These are phyloP conservation scores for Penicillium bovifimosum DNA, from an alignment of 495 filamentous ascomycete genomes.

Conservation along the genomic window DNA sequence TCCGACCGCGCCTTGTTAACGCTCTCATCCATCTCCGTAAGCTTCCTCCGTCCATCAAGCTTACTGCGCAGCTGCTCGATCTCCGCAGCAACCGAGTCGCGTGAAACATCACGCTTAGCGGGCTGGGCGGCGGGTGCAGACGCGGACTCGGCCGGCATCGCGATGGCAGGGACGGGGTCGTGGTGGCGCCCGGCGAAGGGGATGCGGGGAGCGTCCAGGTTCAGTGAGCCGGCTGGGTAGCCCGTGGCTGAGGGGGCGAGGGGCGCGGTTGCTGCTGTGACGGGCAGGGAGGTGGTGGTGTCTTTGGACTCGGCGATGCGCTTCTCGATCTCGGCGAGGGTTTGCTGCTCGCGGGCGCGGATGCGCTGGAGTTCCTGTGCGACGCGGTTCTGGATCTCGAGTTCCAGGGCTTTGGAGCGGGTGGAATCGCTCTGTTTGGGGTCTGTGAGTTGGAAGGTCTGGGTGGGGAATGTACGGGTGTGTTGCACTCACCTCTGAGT, in stretches of 20 bases:
- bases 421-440: constrained; percentile 70
- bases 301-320: constrained; percentile 42
- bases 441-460: constrained; percentile 9
- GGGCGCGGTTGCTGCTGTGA: constrained; percentile 28
- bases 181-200: constrained; percentile 43
- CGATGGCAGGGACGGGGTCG: constrained; percentile 21
- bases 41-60: constrained; percentile 68
- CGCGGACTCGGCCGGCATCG: constrained; percentile 10
- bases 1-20: constrained; percentile 69
- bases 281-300: constrained; percentile 25
- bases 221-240: constrained; percentile 40
- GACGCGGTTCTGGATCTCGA: constrained; percentile 85
- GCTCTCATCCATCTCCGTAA: constrained; percentile 57
- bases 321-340: constrained; percentile 52
- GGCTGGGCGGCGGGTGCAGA: constrained; percentile 6
- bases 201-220: constrained; percentile 45
- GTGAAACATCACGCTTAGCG: constrained; percentile 43
- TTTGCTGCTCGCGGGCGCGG: constrained; percentile 54
- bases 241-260: constrained; percentile 26
- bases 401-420: constrained; percentile 75
- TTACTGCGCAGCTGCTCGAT: constrained; percentile 68
- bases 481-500: constrained; percentile 64
- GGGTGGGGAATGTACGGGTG: background rate
- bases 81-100: constrained; percentile 54
- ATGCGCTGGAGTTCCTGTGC: constrained; percentile 75